Conservation (phyloP, 2,329 filamentous ascomycete genomes). For the Sclerotiophoma versabilis region DNA sequence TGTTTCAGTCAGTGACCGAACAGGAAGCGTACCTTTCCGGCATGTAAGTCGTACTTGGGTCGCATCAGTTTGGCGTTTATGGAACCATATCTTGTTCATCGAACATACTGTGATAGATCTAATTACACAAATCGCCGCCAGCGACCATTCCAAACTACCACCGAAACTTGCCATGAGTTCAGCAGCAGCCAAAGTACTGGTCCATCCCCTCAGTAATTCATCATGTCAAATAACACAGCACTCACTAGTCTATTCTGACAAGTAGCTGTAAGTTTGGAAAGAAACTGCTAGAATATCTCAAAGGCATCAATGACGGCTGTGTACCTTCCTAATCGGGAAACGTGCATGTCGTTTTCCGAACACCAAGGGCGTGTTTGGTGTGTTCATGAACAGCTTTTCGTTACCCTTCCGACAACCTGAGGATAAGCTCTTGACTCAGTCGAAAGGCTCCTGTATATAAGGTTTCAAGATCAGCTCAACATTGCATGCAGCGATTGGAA, state of each 20-base stretch:
- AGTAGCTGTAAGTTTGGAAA: too few species aligned
- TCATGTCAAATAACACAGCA: too few species aligned
- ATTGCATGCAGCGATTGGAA: background rate
- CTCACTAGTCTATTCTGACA: too few species aligned
- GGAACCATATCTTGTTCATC: background rate
- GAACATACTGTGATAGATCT: background rate
- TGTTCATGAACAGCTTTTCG: too few species aligned
- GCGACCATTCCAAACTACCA: too few species aligned
- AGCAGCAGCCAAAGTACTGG: background rate
- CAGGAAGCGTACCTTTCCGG: background rate
- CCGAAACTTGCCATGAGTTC: too few species aligned
- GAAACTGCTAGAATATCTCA: background rate
- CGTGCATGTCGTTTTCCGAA: slow-evolving; percentile 16
- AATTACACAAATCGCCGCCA: background rate
- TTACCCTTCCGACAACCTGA: too few species aligned
- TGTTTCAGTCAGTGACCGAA: background rate
- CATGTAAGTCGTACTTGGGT: background rate
- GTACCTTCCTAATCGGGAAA: slow-evolving; percentile 23
- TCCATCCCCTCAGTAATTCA: too few species aligned
- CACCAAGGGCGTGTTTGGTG: slow-evolving; percentile 8
- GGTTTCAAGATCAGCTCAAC: too few species aligned
- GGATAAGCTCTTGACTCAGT: too few species aligned
- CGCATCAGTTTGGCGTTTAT: background rate
- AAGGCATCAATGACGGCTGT: background rate
- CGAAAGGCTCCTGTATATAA: too few species aligned